Conservation (phyloP, 352 stramenopile genomes). For the Phytophthora ohioensis region DNA sequence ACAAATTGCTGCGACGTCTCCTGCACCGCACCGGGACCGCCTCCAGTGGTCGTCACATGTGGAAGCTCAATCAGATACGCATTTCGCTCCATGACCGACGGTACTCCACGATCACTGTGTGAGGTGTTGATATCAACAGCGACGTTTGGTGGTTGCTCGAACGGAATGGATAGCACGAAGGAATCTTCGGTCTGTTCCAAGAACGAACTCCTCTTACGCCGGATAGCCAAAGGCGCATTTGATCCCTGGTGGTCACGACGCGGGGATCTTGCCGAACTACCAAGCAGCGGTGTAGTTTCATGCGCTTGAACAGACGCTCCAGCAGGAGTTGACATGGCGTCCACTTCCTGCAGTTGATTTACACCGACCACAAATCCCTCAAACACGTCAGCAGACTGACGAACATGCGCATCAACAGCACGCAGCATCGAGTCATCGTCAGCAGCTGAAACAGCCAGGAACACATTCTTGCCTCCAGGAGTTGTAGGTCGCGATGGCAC, state of each 20-base stretch:
- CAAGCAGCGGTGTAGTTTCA: slow-evolving; percentile 71
- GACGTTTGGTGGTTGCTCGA: slow-evolving; percentile 52
- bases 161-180: slow-evolving; percentile 84
- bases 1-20: slow-evolving; percentile 72
- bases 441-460: slow-evolving; percentile 76
- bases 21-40: slow-evolving; percentile 34
- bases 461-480: slow-evolving; percentile 70
- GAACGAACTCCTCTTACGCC: slow-evolving; percentile 75
- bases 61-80: slow-evolving; percentile 85
- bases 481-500: slow-evolving; percentile 10
- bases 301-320: slow-evolving; percentile 38
- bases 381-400: slow-evolving; percentile 63
- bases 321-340: slow-evolving; percentile 1
- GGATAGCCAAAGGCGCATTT: slow-evolving; percentile 47
- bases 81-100: slow-evolving; percentile 58
- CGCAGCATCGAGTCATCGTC: slow-evolving; percentile 85
- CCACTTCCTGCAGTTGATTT: slow-evolving; percentile 70
- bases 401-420: slow-evolving; percentile 61
- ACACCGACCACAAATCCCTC: slow-evolving; percentile 88
- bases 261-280: slow-evolving; percentile 31
- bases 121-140: slow-evolving; percentile 15
- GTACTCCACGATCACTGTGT: slow-evolving; percentile 27
- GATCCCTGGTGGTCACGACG: slow-evolving; percentile 28
- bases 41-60: slow-evolving; percentile 49
- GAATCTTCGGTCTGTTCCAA: slow-evolving; percentile 76